Evolutionary conservation across 225 moss, liverwort and hornwort species (phyloP).

Genomic region (Straminergon stramineum): DNA sequence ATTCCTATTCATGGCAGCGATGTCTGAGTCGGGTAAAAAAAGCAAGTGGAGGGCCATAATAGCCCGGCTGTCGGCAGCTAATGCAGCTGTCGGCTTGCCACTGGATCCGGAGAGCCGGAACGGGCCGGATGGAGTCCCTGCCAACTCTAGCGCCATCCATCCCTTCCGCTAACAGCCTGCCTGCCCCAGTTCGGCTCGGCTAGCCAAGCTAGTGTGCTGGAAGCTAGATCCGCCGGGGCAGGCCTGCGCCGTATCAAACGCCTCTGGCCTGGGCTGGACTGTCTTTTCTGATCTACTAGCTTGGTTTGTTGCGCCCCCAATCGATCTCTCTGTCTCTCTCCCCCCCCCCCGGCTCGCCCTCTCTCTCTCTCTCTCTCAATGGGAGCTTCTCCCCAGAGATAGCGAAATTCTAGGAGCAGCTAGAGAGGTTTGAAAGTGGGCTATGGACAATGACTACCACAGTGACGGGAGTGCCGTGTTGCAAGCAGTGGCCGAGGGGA

Average conservation of each 20-base stretch:
- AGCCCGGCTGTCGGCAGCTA: constrained; percentile 3
- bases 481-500: constrained; percentile 12
- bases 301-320: background rate
- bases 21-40: background rate
- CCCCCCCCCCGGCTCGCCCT: too few species aligned
- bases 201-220: background rate
- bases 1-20: background rate
- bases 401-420: background rate
- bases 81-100: background rate
- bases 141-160: background rate
- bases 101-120: background rate
- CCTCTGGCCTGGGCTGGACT: background rate
- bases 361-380: background rate
- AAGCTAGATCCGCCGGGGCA: constrained; percentile 3
- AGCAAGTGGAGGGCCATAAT: background rate
- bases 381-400: background rate
- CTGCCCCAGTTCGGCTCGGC: background rate
- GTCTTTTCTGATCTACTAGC: background rate
- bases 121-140: background rate
- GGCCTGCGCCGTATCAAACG: background rate
- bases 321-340: background rate
- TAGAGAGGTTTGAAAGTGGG: background rate
- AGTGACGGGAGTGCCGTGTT: background rate
- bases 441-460: constrained; percentile 45
- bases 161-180: background rate